phyloP scores from a whole-genome alignment of 805 yeast species.

The Jamesozyma jinghongensis region DNA sequence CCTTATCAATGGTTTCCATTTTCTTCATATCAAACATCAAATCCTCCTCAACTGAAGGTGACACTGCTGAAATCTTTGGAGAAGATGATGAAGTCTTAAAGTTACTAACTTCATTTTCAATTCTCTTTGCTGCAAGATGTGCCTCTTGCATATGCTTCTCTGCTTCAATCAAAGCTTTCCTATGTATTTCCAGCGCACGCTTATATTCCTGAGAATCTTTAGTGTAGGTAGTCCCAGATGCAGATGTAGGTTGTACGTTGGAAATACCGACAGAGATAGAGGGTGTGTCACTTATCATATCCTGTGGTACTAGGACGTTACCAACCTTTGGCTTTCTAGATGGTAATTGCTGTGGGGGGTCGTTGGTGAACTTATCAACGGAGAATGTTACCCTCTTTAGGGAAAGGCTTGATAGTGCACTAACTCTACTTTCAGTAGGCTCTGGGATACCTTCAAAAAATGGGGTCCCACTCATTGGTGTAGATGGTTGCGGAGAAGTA shows the following conservation, averaged over 20 bases:
- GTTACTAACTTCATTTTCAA: constrained; percentile 53
- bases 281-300: constrained; percentile 47
- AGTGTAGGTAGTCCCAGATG: constrained; percentile 6
- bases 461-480: too few species aligned
- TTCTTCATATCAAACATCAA: neutral
- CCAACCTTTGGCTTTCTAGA: constrained; percentile 76
- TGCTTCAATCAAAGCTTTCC: constrained; percentile 47
- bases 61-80: neutral
- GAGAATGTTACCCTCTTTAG: constrained; percentile 69
- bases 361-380: constrained; percentile 57
- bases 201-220: constrained; percentile 37
- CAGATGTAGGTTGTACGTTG: constrained; percentile 17
- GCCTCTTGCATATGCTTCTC: constrained; percentile 70
- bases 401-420: constrained; percentile 16
- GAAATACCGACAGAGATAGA: constrained; percentile 64
- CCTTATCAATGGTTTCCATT: constrained; percentile 48
- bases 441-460: too few species aligned
- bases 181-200: constrained; percentile 51
- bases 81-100: constrained; percentile 25
- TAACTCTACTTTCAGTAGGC: neutral
- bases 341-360: constrained; percentile 93
- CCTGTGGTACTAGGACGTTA: constrained; percentile 64
- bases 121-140: constrained; percentile 57
- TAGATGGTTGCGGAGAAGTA: too few species aligned
- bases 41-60: neutral